These are phyloP conservation scores for Aspergillus ustus DNA, from an alignment of 2,329 filamentous ascomycete species.

Conservation along the genomic window DNA sequence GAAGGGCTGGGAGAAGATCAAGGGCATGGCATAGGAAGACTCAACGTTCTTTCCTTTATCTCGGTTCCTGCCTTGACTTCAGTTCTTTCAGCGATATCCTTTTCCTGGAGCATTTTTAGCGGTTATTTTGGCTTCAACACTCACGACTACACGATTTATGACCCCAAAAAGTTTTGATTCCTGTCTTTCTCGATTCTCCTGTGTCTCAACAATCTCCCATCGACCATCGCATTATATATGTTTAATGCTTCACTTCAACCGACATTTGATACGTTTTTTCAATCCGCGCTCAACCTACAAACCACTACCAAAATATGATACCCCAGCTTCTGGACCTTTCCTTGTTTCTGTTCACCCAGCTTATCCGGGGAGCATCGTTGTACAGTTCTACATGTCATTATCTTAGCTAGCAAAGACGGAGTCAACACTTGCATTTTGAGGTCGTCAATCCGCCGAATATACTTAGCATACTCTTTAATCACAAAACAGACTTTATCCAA, in stretches of 20 bases:
- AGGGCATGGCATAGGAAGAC: slow-evolving; percentile 37
- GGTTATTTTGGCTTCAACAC: slow-evolving; percentile 15
- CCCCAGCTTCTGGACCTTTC: slow-evolving; percentile 3
- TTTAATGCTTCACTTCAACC: slow-evolving; percentile 16
- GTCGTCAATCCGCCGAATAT: neutral
- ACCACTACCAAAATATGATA: slow-evolving; percentile 10
- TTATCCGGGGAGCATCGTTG: neutral
- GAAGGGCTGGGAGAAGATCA: slow-evolving; percentile 47
- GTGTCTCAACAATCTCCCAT: neutral
- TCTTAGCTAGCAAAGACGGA: neutral
- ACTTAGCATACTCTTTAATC: neutral
- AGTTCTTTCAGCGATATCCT: slow-evolving; percentile 4
- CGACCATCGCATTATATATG: neutral
- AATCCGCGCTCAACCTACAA: neutral
- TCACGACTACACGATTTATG: slow-evolving; percentile 30
- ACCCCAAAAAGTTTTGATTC: slow-evolving; percentile 32
- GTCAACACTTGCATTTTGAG: slow-evolving; percentile 5
- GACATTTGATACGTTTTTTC: neutral
- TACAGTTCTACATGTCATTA: neutral
- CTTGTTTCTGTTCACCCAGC: neutral
- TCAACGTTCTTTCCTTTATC: neutral
- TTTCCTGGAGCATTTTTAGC: slow-evolving; percentile 6
- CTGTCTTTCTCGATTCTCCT: slow-evolving; percentile 15
- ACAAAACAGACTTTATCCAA: neutral
- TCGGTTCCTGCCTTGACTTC: slow-evolving; percentile 1